Conservation (phyloP, 2,329 filamentous ascomycete species). For the Botryotinia calthae region DNA sequence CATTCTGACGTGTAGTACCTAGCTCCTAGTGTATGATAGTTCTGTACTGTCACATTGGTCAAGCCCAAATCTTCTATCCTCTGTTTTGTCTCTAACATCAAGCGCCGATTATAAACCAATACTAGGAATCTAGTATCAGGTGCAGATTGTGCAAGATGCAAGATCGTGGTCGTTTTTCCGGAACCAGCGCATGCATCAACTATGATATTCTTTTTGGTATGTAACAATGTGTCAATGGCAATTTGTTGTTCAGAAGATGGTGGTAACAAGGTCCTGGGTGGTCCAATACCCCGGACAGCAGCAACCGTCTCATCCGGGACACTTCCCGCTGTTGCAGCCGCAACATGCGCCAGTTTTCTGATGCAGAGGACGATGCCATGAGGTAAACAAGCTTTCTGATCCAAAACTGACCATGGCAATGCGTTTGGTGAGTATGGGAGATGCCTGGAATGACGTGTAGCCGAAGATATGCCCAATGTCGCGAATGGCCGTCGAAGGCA, state of each 20-base stretch:
- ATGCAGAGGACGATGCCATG: neutral
- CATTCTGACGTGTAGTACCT: slow-evolving; percentile 15
- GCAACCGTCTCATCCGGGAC: neutral
- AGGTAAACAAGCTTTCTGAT: neutral
- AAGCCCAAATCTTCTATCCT: slow-evolving; percentile 11
- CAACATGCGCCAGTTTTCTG: neutral
- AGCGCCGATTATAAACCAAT: slow-evolving; percentile 13
- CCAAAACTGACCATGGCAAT: neutral
- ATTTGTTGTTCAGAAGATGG: slow-evolving; percentile 17
- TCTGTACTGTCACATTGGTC: slow-evolving; percentile 5
- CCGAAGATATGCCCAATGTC: neutral
- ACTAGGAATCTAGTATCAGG: slow-evolving; percentile 10
- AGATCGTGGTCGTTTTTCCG: slow-evolving; percentile 15
- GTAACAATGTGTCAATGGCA: slow-evolving; percentile 10
- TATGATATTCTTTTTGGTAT: slow-evolving; percentile 16
- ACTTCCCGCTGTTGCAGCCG: neutral
- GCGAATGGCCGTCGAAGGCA: neutral
- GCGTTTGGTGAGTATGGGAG: neutral
- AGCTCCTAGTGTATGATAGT: slow-evolving; percentile 9
- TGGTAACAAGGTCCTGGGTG: slow-evolving; percentile 5
- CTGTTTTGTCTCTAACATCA: slow-evolving; percentile 17
- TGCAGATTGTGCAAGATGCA: slow-evolving; percentile 11
- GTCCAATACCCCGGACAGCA: neutral
- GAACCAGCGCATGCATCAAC: slow-evolving; percentile 18
- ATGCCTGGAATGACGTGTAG: neutral